Conservation (phyloP, 306 rosid genomes). For the Bauhinia variegata region DNA sequence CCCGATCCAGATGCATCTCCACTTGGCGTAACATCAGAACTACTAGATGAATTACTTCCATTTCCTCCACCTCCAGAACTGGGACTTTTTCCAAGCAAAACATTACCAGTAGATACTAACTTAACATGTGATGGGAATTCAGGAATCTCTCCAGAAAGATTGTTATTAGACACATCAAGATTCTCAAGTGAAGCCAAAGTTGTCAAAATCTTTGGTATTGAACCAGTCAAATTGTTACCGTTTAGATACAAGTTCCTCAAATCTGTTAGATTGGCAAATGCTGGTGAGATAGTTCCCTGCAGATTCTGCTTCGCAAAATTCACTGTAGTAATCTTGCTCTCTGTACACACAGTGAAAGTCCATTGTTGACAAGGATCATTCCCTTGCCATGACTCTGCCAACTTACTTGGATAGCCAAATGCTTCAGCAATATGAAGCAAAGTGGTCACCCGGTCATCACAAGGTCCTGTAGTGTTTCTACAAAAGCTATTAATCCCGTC, state of each 20-base stretch:
- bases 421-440: constrained; percentile 57
- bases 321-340: constrained; percentile 44
- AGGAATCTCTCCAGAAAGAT: constrained; percentile 60
- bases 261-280: constrained; percentile 59
- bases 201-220: constrained; percentile 56
- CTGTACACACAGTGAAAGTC: constrained; percentile 50
- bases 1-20: constrained; percentile 37
- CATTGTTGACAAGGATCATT: constrained; percentile 52
- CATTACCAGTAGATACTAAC: constrained; percentile 53
- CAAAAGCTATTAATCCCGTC: constrained; percentile 66
- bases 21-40: constrained; percentile 33
- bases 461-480: constrained; percentile 34
- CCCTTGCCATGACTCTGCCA: constrained; percentile 55
- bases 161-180: constrained; percentile 69
- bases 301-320: constrained; percentile 49
- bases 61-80: constrained; percentile 47
- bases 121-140: constrained; percentile 51
- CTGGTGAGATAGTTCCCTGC: constrained; percentile 67
- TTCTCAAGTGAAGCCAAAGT: constrained; percentile 51
- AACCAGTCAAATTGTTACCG: constrained; percentile 54
- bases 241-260: constrained; percentile 51
- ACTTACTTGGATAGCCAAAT: constrained; percentile 49
- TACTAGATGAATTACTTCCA: constrained; percentile 42
- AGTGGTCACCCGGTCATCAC: constrained; percentile 55
- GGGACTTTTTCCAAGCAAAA: constrained; percentile 51